phyloP scores from a whole-genome alignment of 176 grass and related monocot genomes.

The Avena sativa region DNA sequence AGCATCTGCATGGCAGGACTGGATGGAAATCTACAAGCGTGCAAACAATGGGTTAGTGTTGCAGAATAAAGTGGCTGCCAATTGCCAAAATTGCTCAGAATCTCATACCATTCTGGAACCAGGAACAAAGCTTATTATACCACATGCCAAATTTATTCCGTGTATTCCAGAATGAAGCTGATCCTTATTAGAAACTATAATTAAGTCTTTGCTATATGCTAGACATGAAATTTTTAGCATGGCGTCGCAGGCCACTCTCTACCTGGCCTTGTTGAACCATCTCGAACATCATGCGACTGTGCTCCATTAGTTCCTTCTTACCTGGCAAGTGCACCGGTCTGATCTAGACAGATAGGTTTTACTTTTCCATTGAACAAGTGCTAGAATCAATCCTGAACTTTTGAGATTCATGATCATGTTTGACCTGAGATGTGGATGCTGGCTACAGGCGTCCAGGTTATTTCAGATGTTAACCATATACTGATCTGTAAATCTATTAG shows the following conservation, averaged over 20 bases:
- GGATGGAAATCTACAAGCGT: neutral
- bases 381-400: neutral
- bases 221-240: neutral
- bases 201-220: neutral
- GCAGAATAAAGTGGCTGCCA: neutral
- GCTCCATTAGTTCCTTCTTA: neutral
- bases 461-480: neutral
- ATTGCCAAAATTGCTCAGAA: neutral
- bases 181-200: neutral
- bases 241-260: neutral
- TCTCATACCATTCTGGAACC: neutral
- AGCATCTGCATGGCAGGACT: neutral
- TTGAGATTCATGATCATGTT: conserved; percentile 6
- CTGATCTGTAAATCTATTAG: neutral
- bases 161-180: neutral
- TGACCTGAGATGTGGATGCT: neutral
- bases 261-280: neutral
- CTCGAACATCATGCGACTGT: neutral
- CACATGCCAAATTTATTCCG: neutral
- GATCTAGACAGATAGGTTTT: neutral
- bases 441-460: neutral
- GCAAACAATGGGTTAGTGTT: neutral
- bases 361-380: neutral
- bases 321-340: neutral
- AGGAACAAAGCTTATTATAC: neutral